Percentiles rank a stretch among this genome's conserved stretches.
Conservation (phyloP, 2,329 filamentous ascomycete genomes). For the Aspergillus fumigatus region DNA sequence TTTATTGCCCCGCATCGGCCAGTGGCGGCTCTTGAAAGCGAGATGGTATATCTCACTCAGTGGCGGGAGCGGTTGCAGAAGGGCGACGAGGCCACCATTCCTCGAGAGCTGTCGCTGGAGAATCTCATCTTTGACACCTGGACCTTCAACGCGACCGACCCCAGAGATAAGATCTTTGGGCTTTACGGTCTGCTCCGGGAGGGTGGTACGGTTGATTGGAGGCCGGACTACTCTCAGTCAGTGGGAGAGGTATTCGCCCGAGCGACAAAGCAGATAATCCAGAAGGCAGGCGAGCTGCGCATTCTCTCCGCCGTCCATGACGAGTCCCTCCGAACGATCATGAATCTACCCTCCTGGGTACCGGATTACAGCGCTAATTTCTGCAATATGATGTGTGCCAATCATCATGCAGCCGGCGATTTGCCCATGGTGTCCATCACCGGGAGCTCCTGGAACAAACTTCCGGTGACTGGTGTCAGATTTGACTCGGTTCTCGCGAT, state of each 20-base stretch:
- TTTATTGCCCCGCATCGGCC: not conserved
- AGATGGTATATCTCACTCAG: slow-evolving; percentile 2
- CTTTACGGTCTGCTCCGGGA: not conserved
- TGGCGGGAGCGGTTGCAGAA: slow-evolving; percentile 2
- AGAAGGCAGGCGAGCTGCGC: not conserved
- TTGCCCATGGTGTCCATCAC: not conserved
- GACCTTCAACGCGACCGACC: slow-evolving; percentile 2
- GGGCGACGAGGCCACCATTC: not conserved
- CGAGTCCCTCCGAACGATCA: not conserved
- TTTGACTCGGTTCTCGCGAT: not conserved
- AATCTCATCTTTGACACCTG: slow-evolving; percentile 6
- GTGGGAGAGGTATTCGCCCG: slow-evolving; percentile 1
- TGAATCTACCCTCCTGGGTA: slow-evolving; percentile 1
- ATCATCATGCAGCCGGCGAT: not conserved
- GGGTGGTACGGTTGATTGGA: not conserved
- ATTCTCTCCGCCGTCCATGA: slow-evolving; percentile 2
- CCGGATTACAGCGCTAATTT: slow-evolving; percentile 4
- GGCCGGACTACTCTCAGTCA: not conserved
- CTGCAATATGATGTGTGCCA: slow-evolving; percentile 1
- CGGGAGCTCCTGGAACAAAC: not conserved
- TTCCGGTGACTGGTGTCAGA: not conserved
- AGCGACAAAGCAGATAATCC: not conserved
- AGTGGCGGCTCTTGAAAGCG: slow-evolving; percentile 1
- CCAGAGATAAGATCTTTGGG: slow-evolving; percentile 2
- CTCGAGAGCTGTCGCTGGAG: not conserved